A percentile compares a stretch with the other conserved stretches of the same genome.
Conservation (phyloP, 2,329 filamentous ascomycete species). For the Trichophyton verrucosum region DNA sequence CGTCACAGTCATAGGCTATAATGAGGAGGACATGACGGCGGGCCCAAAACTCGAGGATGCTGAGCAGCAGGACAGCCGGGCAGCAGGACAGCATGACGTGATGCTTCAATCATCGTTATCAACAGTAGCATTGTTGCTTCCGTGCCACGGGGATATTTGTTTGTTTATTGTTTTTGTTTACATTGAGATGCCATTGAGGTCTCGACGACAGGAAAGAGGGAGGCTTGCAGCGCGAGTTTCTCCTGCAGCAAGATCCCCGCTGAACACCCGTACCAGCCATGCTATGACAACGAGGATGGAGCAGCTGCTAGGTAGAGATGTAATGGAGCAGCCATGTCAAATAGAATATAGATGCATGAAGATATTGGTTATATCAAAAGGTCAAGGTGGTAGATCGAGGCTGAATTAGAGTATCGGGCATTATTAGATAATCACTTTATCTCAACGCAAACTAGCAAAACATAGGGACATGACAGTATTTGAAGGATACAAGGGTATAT, state of each 20-base stretch:
- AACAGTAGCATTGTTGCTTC: not conserved
- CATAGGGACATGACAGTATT: not conserved
- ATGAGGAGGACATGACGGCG: not conserved
- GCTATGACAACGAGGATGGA: not conserved
- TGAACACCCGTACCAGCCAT: not conserved
- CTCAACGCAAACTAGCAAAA: not conserved
- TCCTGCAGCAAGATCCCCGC: not conserved
- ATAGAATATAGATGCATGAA: not conserved
- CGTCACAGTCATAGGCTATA: not conserved
- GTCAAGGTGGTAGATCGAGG: not conserved
- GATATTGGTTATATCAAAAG: not conserved
- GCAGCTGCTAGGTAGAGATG: not conserved
- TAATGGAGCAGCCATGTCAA: not conserved
- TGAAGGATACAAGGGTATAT: not conserved
- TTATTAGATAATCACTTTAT: conserved; percentile 3
- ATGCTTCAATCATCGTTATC: too few relatives aligned
- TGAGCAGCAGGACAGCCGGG: not conserved
- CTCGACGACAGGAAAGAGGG: not conserved
- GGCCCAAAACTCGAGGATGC: not conserved
- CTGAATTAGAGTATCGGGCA: not conserved
- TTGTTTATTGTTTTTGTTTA: not conserved
- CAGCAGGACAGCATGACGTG: not conserved
- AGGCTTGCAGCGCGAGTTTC: not conserved
- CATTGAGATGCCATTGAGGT: not conserved
- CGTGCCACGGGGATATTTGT: not conserved